Evolutionary conservation across 108 stramenopile species (phyloP), one percentile per base, ranked within the genome.

Genomic region (Ochromonas danica): DNA sequence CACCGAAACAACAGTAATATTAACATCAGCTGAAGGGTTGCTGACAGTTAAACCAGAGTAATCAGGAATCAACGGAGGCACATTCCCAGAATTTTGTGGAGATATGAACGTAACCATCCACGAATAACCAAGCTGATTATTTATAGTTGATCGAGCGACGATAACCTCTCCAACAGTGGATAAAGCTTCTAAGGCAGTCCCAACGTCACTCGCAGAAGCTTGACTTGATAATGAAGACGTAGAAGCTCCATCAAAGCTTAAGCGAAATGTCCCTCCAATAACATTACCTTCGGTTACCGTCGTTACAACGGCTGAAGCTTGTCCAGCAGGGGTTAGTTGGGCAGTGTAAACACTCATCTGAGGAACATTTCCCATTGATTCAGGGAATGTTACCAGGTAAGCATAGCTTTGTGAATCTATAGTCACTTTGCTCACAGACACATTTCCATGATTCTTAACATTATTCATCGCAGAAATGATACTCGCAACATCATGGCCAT

Each of bases 281-380:
- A 86, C 82, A 78, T 92, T 92, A 30, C 91, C 93, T 28, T 94
- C 88, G 36, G 79, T 62, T 27, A 88, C 57, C 30, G 91, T 92
- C 0, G 74, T 75, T 25, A 94, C 62, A 1, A 81, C 61, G 0
- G 92, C 83, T 10, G 80, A 77, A 3, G 93, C 79, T 1, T 74
- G 72, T 1, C 62, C 82, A 30, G 83, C 77, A 39, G 85, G 81
- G 81, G 78, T 86, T 86, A 87, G 57, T 62, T 80, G 40, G 40
- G 85, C 77, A 63, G 89, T 74, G 61, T 85, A 84, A 1, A 91
- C 81, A 25, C 81, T 78, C 79, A 93, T 77, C 86, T 85, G 72
- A 0, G 92, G 92, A 1, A 93, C 87, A 70, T 94, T 86, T 25
- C 91, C 90, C 84, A 90, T 87, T 10, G 88, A 83, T 25, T 72